Conservation (phyloP, 805 yeast species). For the Ascoidea asiatica region DNA sequence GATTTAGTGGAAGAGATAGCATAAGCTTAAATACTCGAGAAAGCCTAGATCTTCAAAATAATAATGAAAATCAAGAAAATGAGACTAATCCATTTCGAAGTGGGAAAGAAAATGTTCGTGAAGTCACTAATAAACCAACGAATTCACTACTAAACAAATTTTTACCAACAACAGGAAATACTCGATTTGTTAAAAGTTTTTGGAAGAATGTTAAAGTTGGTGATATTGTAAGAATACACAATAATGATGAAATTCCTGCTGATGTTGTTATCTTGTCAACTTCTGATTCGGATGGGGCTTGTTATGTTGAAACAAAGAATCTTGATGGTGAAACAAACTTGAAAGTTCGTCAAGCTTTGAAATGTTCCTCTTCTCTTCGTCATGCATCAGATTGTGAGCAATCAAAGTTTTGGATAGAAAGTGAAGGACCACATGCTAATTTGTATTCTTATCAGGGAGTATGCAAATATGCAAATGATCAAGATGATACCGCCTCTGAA, state of each 20-base stretch:
- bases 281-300: constrained; percentile 54
- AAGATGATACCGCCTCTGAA: constrained; percentile 32
- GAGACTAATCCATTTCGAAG: constrained; percentile 13
- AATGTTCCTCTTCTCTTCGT: constrained; percentile 38
- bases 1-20: constrained; percentile 14
- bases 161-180: constrained; percentile 29
- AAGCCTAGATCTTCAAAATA: constrained; percentile 12
- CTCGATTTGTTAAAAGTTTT: constrained; percentile 10
- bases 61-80: constrained; percentile 13
- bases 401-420: constrained; percentile 54
- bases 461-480: constrained; percentile 33
- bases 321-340: constrained; percentile 73
- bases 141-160: constrained; percentile 12
- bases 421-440: constrained; percentile 77
- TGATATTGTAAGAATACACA: constrained; percentile 54
- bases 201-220: constrained; percentile 55
- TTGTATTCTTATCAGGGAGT: constrained; percentile 69
- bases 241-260: constrained; percentile 72
- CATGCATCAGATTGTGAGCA: constrained; percentile 34
- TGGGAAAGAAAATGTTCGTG: too few species aligned
- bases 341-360: constrained; percentile 63
- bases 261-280: constrained; percentile 53
- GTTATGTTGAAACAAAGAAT: constrained; percentile 72
- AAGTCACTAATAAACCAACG: not conserved
- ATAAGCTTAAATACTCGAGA: constrained; percentile 11